phyloP scores from a whole-genome alignment of 768 basidiomycete genomes.

The Leccinum uliginosum region DNA sequence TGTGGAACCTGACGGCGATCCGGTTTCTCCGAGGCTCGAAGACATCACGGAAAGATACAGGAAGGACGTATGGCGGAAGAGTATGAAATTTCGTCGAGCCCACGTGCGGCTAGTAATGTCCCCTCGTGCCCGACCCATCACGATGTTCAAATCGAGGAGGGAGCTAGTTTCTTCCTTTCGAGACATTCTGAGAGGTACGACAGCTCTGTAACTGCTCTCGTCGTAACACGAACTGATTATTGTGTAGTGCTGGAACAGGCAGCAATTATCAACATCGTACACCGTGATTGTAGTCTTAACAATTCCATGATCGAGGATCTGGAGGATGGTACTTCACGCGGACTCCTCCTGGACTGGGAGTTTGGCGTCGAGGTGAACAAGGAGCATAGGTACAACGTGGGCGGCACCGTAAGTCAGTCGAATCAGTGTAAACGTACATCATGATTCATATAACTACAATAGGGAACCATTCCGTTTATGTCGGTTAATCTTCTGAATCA shows the following conservation, averaged over 20 bases:
- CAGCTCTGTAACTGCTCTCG: neutral
- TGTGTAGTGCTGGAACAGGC: neutral
- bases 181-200: neutral
- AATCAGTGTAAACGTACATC: neutral
- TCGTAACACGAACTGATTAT: neutral
- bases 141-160: neutral
- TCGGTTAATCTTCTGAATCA: neutral
- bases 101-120: neutral
- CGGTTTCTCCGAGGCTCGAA: neutral
- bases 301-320: neutral
- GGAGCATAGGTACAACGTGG: neutral
- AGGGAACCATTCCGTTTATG: neutral
- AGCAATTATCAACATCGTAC: neutral
- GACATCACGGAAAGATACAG: neutral
- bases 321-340: neutral
- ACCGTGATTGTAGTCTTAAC: neutral
- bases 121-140: neutral
- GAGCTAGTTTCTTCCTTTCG: neutral
- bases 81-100: neutral
- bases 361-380: neutral
- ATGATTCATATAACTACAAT: neutral
- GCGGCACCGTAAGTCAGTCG: neutral
- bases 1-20: too few relatives aligned
- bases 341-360: neutral
- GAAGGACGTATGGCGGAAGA: neutral